phyloP scores from a whole-genome alignment of 805 yeast genomes.

The Kuraishia piskuri region DNA sequence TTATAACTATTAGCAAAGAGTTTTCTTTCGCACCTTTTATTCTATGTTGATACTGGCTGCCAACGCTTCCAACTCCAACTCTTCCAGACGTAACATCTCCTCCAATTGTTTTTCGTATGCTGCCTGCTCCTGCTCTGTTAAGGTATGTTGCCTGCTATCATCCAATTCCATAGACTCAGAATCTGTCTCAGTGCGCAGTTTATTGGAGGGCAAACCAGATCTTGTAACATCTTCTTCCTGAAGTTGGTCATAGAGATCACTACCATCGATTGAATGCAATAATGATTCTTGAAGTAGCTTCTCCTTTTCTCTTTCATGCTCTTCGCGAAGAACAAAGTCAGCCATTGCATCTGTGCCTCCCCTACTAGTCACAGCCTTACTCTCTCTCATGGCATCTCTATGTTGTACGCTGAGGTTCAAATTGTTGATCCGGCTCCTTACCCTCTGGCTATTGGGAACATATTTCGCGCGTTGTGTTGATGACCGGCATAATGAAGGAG shows the following conservation, averaged over 20 bases:
- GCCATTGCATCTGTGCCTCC: constrained; percentile 10
- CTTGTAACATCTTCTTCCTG: background rate
- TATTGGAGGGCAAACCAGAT: too few relatives aligned
- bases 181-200: too few relatives aligned
- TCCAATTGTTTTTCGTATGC: constrained; percentile 13
- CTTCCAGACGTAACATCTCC: constrained; percentile 17
- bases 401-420: background rate
- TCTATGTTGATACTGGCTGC: constrained; percentile 12
- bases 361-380: background rate
- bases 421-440: background rate
- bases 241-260: background rate
- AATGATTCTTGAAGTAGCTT: constrained; percentile 13
- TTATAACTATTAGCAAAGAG: constrained; percentile 5
- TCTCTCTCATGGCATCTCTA: background rate
- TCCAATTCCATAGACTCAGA: background rate
- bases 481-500: background rate
- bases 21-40: too few relatives aligned
- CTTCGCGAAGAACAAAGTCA: constrained; percentile 18
- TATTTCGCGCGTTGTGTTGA: background rate
- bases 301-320: constrained; percentile 8
- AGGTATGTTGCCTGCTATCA: background rate
- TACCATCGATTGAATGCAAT: background rate
- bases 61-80: constrained; percentile 21
- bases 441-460: background rate
- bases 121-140: background rate